Evolutionary conservation across 192 early-diverging fungal genomes (phyloP).

Genomic region (Gryganskiella cystojenkinii): DNA sequence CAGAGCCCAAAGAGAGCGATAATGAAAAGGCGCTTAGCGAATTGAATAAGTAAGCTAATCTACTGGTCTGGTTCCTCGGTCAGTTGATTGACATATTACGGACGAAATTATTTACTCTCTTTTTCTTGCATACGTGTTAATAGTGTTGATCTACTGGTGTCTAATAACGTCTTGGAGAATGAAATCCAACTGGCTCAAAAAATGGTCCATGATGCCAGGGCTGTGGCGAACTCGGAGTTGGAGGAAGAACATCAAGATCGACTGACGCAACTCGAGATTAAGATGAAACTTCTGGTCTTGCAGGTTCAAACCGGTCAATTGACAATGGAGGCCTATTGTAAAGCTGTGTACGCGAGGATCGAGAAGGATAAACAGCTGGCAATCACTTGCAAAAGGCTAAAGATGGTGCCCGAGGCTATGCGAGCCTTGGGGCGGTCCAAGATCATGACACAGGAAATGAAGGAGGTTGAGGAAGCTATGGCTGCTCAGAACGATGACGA

Average conservation of each 20-base stretch:
- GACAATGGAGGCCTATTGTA: conserved; percentile 77
- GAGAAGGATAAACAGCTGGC: conserved; percentile 70
- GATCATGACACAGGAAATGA: conserved; percentile 81
- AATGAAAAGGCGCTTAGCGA: conserved; percentile 65
- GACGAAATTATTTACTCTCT: not conserved
- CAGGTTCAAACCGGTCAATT: conserved; percentile 76
- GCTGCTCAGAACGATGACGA: conserved; percentile 49
- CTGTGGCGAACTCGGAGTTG: conserved; percentile 53
- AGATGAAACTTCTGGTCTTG: conserved; percentile 78
- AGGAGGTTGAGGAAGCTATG: conserved; percentile 79
- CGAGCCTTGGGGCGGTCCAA: conserved; percentile 74
- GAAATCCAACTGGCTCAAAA: conserved; percentile 64
- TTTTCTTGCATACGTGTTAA: not conserved
- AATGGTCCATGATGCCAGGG: conserved; percentile 57
- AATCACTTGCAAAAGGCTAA: conserved; percentile 72
- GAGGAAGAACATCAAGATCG: conserved; percentile 74
- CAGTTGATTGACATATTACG: too few species aligned
- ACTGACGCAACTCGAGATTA: conserved; percentile 74
- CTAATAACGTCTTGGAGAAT: conserved; percentile 78
- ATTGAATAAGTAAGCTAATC: conserved; percentile 59
- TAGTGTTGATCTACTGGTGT: conserved; percentile 78
- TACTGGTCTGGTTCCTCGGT: not conserved
- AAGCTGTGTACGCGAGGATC: conserved; percentile 66
- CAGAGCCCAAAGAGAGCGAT: conserved; percentile 38
- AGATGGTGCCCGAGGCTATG: conserved; percentile 72